Percentiles rank a stretch among this genome's conserved stretches.
Conservation (phyloP, 345 rosid genomes). For the Adansonia digitata region DNA sequence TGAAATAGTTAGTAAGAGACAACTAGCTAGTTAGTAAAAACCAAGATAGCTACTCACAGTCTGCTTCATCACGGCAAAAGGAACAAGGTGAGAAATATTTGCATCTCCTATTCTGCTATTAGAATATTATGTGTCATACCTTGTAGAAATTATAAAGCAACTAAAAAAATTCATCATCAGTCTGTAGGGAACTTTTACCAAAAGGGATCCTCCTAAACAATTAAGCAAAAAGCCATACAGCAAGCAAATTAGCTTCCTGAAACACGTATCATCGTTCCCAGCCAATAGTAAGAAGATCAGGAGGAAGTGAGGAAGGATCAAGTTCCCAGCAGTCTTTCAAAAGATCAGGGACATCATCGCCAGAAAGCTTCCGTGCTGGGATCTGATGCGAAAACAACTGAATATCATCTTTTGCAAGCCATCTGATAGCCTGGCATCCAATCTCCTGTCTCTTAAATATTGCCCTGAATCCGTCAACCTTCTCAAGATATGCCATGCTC, state of each 20-base stretch:
- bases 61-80: too few species aligned
- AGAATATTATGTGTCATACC: background rate
- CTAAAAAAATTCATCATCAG: background rate
- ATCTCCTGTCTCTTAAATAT: slow-evolving; percentile 64
- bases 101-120: too few species aligned
- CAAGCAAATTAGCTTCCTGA: background rate
- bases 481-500: slow-evolving; percentile 79
- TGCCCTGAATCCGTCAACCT: slow-evolving; percentile 58
- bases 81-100: too few species aligned
- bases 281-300: slow-evolving; percentile 25
- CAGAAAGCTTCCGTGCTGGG: slow-evolving; percentile 67
- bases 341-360: slow-evolving; percentile 36
- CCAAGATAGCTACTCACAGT: background rate
- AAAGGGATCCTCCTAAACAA: background rate
- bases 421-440: slow-evolving; percentile 61
- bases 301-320: slow-evolving; percentile 73
- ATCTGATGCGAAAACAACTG: slow-evolving; percentile 73
- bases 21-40: background rate
- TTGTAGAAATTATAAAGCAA: background rate
- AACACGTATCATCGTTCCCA: slow-evolving; percentile 14
- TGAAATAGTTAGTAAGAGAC: background rate
- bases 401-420: slow-evolving; percentile 51
- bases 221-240: background rate
- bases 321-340: slow-evolving; percentile 76
- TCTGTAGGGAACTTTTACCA: background rate